Evolutionary conservation across 192 early-diverging fungal species (phyloP).

Genomic region (Podila clonocystis): DNA sequence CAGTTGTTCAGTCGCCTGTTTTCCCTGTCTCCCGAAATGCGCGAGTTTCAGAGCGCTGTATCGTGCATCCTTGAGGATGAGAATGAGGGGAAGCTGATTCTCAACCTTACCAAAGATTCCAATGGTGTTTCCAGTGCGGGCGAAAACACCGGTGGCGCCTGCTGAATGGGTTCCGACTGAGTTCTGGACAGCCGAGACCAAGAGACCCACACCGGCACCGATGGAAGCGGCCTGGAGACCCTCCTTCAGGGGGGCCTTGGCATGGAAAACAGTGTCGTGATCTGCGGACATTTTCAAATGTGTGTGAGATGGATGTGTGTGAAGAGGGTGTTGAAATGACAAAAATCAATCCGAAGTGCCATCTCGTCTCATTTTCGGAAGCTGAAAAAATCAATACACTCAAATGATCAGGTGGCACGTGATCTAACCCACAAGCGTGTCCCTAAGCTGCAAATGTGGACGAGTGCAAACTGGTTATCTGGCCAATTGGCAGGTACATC

Average conservation of each 20-base stretch:
- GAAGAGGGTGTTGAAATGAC: not conserved
- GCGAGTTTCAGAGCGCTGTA: no score
- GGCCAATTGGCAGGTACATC: no score
- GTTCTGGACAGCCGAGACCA: constrained; percentile 77
- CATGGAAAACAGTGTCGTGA: constrained; percentile 41
- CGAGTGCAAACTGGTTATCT: no score
- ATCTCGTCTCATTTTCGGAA: not conserved
- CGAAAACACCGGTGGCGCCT: constrained; percentile 65
- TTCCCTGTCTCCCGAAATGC: not conserved
- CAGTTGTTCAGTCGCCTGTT: not conserved
- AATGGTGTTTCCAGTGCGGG: constrained; percentile 71
- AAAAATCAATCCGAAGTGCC: not conserved
- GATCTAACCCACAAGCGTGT: no score
- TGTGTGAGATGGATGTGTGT: not conserved
- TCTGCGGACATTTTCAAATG: constrained; percentile 5
- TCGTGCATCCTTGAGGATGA: not conserved
- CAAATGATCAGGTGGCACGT: no score
- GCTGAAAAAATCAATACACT: no score
- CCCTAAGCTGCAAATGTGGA: no score
- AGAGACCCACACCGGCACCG: constrained; percentile 71
- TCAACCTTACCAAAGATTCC: constrained; percentile 71
- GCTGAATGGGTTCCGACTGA: constrained; percentile 60
- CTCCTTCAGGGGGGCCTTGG: constrained; percentile 57
- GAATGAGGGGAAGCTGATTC: no score
- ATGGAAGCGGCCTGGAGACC: constrained; percentile 58